These are phyloP conservation scores for Trichoderma brevicompactum DNA, from an alignment of 2,329 filamentous ascomycete species.

Conservation along the genomic window DNA sequence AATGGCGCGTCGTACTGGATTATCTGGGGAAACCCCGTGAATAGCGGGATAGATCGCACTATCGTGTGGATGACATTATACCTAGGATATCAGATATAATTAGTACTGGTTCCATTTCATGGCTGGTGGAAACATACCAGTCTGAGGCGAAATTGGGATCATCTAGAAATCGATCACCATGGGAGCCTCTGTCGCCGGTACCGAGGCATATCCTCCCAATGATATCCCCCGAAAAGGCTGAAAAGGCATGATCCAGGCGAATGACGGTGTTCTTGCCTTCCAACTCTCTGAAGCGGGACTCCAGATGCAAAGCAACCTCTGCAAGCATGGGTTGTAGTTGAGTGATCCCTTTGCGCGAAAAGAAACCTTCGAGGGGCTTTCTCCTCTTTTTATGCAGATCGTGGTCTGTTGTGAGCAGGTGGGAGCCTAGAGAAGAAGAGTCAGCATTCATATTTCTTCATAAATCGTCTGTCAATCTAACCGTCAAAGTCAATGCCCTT, in stretches of 20 bases:
- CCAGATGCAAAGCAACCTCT: background rate
- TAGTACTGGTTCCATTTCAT: background rate
- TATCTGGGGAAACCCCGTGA: background rate
- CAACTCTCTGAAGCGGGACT: conserved; percentile 5
- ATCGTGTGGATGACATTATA: conserved; percentile 1
- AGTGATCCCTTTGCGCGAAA: background rate
- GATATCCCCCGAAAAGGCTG: conserved; percentile 1
- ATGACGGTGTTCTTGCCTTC: background rate
- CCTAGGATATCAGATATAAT: background rate
- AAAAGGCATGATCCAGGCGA: conserved; percentile 5
- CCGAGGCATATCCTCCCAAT: conserved; percentile 6
- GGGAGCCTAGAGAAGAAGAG: background rate
- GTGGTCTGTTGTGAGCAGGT: background rate
- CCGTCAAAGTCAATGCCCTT: conserved; percentile 12
- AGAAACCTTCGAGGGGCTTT: conserved; percentile 6
- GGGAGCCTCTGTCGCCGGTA: conserved; percentile 12
- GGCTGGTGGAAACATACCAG: background rate
- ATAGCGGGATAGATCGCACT: conserved; percentile 8
- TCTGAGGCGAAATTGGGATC: background rate
- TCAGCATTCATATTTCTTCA: background rate
- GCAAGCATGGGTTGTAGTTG: conserved; percentile 5
- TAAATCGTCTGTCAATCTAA: background rate
- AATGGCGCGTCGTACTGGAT: background rate
- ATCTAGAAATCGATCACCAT: conserved; percentile 8
- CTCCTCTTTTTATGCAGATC: conserved; percentile 13